These are phyloP conservation scores for Sphaerostilbella broomeana DNA, from an alignment of 2,329 filamentous ascomycete species.

Conservation along the genomic window DNA sequence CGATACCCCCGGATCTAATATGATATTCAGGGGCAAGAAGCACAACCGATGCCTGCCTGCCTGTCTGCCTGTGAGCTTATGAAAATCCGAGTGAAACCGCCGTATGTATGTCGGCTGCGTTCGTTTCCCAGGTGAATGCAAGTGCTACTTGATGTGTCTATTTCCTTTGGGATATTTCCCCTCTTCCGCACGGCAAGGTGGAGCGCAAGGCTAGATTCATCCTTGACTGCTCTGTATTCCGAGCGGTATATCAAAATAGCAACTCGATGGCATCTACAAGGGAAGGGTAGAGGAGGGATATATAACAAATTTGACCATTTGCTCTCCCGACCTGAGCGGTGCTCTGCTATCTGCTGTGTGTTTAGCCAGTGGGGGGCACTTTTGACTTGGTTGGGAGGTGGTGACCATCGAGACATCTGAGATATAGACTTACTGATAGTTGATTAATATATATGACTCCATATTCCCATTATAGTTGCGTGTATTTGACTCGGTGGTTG, in stretches of 20 bases:
- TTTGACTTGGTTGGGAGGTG: slow-evolving; percentile 29
- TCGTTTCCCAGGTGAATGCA: too few relatives aligned
- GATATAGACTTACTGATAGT: neutral
- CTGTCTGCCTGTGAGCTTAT: neutral
- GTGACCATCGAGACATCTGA: slow-evolving; percentile 36
- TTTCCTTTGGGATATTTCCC: neutral
- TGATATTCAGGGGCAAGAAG: slow-evolving; percentile 8
- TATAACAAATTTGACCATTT: slow-evolving; percentile 35
- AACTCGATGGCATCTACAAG: slow-evolving; percentile 22
- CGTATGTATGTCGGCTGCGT: too few relatives aligned
- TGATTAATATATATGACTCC: too few relatives aligned
- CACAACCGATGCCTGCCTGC: neutral
- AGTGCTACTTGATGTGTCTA: too few relatives aligned
- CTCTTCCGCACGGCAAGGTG: slow-evolving; percentile 62
- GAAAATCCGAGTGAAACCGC: neutral
- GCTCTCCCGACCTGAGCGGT: slow-evolving; percentile 29
- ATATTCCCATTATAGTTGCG: too few relatives aligned
- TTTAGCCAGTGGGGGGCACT: slow-evolving; percentile 22
- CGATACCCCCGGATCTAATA: slow-evolving; percentile 17
- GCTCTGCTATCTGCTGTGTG: slow-evolving; percentile 30
- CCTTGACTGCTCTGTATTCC: slow-evolving; percentile 71
- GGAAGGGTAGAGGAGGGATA: slow-evolving; percentile 31
- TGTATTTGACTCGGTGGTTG: too few relatives aligned
- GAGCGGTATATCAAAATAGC: slow-evolving; percentile 55
- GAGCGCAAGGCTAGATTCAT: slow-evolving; percentile 69